Conservation (phyloP, 192 early-diverging fungal species). For the Coemansia reversa region DNA sequence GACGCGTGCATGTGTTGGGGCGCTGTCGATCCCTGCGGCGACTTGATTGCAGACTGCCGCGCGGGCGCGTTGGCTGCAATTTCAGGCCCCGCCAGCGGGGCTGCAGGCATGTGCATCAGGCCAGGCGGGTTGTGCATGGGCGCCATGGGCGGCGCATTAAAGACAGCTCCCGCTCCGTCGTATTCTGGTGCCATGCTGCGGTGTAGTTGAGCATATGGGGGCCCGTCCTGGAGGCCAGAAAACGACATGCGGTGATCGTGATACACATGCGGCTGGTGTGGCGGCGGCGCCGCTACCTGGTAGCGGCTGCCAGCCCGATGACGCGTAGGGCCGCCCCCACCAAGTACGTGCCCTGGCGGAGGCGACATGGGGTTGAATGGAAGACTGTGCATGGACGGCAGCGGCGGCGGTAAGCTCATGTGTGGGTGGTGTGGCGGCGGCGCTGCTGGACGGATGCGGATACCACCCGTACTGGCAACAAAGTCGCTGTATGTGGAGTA, state of each 20-base stretch:
- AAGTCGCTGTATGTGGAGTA: constrained; percentile 51
- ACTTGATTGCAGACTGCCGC: constrained; percentile 6
- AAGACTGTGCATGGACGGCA: constrained; percentile 16
- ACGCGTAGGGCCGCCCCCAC: constrained; percentile 11
- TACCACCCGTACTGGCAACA: constrained; percentile 40
- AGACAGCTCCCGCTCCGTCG: constrained; percentile 5
- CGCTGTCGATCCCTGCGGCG: constrained; percentile 38
- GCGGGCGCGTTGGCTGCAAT: neutral
- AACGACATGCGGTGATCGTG: constrained; percentile 15
- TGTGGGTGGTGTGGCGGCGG: constrained; percentile 6
- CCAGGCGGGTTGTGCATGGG: constrained; percentile 15
- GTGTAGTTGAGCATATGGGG: constrained; percentile 4
- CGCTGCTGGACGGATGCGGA: constrained; percentile 34
- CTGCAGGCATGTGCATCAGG: constrained; percentile 11
- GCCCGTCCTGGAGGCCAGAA: neutral
- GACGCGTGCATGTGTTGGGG: constrained; percentile 50
- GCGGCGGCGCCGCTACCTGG: constrained; percentile 2
- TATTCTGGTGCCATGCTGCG: constrained; percentile 2
- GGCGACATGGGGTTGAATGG: constrained; percentile 14
- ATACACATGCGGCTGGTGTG: constrained; percentile 8
- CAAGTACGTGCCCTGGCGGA: constrained; percentile 5
- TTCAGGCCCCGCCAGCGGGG: constrained; percentile 7
- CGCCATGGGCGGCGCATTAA: constrained; percentile 4
- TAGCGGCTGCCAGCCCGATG: constrained; percentile 15
- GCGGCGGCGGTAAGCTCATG: constrained; percentile 7